Evolutionary conservation across 257 asterid genomes (phyloP).

Genomic region (Eustoma russellianum): DNA sequence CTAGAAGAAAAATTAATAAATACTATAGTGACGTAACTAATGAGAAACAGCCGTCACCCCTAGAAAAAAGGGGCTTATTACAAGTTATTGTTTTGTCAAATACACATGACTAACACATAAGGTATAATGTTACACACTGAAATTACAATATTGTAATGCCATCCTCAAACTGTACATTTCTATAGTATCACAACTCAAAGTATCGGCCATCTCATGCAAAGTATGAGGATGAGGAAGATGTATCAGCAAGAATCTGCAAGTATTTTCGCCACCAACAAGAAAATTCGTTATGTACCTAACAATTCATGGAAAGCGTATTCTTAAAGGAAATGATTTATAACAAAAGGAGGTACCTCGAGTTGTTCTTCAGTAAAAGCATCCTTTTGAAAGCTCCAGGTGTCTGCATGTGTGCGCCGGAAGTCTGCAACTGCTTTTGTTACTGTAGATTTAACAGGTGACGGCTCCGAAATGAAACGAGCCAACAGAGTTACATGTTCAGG

Average conservation of each 20-base stretch:
- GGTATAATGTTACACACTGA: no score
- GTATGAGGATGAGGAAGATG: constrained; percentile 93
- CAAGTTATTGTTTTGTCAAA: no score
- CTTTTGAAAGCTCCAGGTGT: constrained; percentile 93
- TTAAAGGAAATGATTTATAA: neutral
- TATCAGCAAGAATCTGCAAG: constrained; percentile 90
- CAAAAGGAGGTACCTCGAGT: constrained; percentile 62
- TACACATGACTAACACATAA: no score
- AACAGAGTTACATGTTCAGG: constrained; percentile 88
- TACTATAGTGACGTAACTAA: no score
- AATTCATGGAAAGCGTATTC: neutral
- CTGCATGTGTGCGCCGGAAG: constrained; percentile 98
- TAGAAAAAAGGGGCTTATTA: no score
- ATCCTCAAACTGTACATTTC: no score
- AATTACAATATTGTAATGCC: no score
- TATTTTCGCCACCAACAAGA: constrained; percentile 1
- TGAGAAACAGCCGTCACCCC: no score
- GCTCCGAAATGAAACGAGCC: constrained; percentile 83
- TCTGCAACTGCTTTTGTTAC: constrained; percentile 98
- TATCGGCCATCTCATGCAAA: constrained; percentile 45
- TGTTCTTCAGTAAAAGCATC: constrained; percentile 90
- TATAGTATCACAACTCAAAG: no score
- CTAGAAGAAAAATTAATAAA: no score
- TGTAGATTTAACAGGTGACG: constrained; percentile 90
- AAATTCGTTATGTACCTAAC: neutral